A percentile compares a stretch with the other conserved stretches of the same genome.
Evolutionary conservation across 1,284 basidiomycete genomes (phyloP).

Genomic region (Rugosomyces carneus): DNA sequence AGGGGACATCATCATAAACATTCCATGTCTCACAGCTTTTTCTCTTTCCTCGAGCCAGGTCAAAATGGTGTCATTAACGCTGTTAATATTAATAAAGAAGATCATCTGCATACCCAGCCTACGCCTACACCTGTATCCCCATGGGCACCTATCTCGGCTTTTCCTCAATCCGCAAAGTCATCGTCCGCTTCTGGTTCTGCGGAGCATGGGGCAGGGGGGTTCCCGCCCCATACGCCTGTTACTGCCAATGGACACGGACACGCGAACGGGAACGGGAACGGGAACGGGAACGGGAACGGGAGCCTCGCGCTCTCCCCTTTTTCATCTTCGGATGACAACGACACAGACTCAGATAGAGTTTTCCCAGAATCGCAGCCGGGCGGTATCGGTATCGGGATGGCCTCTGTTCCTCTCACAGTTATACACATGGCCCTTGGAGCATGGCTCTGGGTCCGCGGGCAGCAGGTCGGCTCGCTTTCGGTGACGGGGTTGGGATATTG

Average conservation of each 20-base stretch:
- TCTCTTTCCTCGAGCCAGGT: conserved; percentile 76
- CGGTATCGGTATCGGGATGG: not conserved
- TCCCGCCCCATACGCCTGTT: conserved; percentile 11
- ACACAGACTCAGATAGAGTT: no score
- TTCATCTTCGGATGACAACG: no score
- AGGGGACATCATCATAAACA: conserved; percentile 94
- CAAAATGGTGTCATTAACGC: conserved; percentile 12
- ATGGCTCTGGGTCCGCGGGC: conserved; percentile 86
- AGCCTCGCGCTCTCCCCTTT: no score
- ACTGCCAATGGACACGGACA: conserved; percentile 5
- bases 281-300: no score
- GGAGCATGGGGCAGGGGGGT: not conserved
- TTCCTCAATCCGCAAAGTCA: conserved; percentile 20
- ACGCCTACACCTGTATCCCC: conserved; percentile 47
- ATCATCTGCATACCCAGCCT: conserved; percentile 41
- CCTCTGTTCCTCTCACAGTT: no score
- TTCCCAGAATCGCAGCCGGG: no score
- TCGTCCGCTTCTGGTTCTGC: not conserved
- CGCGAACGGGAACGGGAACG: not conserved
- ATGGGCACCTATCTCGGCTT: conserved; percentile 43
- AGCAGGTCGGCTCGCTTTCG: conserved; percentile 81
- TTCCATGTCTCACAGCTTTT: conserved; percentile 91
- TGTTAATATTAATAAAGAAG: no score
- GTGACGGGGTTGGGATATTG: conserved; percentile 93
- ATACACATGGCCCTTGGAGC: conserved; percentile 60